A percentile compares a stretch with the other conserved stretches of the same genome.
Evolutionary conservation across 495 filamentous ascomycete genomes (phyloP).

Genomic region (Aspergillus panamensis): DNA sequence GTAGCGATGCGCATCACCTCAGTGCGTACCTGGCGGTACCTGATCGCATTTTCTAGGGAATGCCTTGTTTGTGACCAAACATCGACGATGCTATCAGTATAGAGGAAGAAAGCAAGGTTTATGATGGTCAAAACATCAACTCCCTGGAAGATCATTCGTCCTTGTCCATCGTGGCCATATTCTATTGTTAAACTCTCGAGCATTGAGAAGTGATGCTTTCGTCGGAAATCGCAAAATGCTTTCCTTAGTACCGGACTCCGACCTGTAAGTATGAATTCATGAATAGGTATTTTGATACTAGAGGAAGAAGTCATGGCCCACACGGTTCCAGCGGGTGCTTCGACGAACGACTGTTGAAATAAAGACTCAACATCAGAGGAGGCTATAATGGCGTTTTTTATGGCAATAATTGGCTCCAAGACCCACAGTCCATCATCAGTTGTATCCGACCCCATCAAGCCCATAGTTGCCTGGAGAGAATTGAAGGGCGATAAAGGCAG

Average conservation of each 20-base stretch:
- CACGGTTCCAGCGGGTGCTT: conserved; percentile 33
- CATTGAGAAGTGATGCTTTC: conserved; percentile 40
- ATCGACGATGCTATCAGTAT: conserved; percentile 75
- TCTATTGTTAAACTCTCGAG: conserved; percentile 61
- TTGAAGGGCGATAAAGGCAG: conserved; percentile 63
- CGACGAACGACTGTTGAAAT: conserved; percentile 31
- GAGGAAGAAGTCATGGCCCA: conserved; percentile 57
- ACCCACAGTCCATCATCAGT: conserved; percentile 5
- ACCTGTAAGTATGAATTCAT: conserved; percentile 72
- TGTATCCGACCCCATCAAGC: conserved; percentile 13
- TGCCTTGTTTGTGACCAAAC: conserved; percentile 74
- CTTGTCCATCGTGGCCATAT: conserved; percentile 45
- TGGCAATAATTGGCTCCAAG: conserved; percentile 25
- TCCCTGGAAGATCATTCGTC: conserved; percentile 56
- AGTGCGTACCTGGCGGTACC: conserved; percentile 71
- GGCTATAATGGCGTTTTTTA: conserved; percentile 46
- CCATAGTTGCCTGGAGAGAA: conserved; percentile 18
- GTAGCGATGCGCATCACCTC: conserved; percentile 80
- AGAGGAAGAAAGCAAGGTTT: conserved; percentile 75
- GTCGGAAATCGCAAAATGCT: conserved; percentile 52
- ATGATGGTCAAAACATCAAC: conserved; percentile 72
- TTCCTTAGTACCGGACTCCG: conserved; percentile 67
- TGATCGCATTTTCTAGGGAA: conserved; percentile 55
- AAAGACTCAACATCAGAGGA: conserved; percentile 56
- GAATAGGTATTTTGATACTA: conserved; percentile 69